These are phyloP conservation scores for Medicago ruthenica DNA, from an alignment of 306 rosid species.

Conservation along the genomic window DNA sequence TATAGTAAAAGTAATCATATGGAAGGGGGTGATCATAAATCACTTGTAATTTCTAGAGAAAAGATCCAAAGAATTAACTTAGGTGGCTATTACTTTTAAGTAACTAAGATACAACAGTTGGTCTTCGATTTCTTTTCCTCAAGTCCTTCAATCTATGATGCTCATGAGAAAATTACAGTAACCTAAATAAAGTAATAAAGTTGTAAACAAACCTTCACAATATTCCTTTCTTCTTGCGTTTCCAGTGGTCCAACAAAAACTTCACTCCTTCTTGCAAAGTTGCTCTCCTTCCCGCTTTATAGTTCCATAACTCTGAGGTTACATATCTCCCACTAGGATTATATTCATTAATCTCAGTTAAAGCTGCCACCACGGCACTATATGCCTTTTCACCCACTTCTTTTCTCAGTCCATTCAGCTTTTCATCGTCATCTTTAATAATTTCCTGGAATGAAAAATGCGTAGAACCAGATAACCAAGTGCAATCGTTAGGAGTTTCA, in stretches of 20 bases:
- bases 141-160: not conserved
- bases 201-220: conserved; percentile 49
- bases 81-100: not conserved
- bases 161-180: conserved; percentile 11
- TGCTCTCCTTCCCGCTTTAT: conserved; percentile 54
- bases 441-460: conserved; percentile 59
- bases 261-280: conserved; percentile 54
- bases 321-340: conserved; percentile 67
- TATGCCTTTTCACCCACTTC: conserved; percentile 57
- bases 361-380: conserved; percentile 55
- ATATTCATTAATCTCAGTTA: conserved; percentile 59
- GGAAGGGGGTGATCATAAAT: not conserved
- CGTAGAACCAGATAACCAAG: conserved; percentile 22
- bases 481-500: conserved; percentile 6
- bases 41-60: not conserved
- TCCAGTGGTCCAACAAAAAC: conserved; percentile 48
- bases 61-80: not conserved
- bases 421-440: conserved; percentile 58
- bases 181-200: conserved; percentile 22
- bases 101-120: not conserved
- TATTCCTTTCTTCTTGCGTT: conserved; percentile 49
- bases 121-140: not conserved
- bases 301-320: conserved; percentile 65
- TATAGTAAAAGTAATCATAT: not conserved
- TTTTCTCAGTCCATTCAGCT: conserved; percentile 48